Conservation (phyloP, 192 early-diverging fungal genomes). For the Podila epicladia region DNA sequence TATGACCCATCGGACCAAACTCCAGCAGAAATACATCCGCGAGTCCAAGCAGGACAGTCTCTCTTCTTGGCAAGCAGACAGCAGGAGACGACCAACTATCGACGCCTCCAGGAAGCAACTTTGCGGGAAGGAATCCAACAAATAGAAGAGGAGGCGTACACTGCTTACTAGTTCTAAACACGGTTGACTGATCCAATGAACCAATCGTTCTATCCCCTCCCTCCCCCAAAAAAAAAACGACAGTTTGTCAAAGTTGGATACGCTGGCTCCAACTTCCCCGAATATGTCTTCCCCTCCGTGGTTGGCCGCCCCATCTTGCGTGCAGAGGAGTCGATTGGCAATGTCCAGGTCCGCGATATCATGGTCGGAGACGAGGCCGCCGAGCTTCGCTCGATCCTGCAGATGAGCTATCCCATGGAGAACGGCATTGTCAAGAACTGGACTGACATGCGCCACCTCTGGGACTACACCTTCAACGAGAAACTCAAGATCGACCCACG, state of each 20-base stretch:
- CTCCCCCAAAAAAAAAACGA: neutral
- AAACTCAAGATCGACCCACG: constrained; percentile 89
- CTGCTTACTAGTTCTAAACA: neutral
- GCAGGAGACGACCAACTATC: no score
- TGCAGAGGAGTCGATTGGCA: constrained; percentile 87
- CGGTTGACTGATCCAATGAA: neutral
- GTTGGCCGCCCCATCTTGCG: constrained; percentile 98
- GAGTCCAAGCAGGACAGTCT: no score
- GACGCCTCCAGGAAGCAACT: no score
- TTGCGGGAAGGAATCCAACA: neutral
- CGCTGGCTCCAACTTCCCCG: constrained; percentile 95
- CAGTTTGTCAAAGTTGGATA: constrained; percentile 98
- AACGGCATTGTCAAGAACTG: constrained; percentile 98
- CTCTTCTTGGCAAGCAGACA: no score
- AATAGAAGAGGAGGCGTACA: neutral
- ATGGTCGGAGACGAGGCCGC: constrained; percentile 99
- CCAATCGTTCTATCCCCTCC: neutral
- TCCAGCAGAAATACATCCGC: no score
- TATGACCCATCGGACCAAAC: no score
- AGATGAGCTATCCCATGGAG: constrained; percentile 99
- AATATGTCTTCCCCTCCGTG: constrained; percentile 94
- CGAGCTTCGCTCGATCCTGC: constrained; percentile 82
- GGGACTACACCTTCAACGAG: constrained; percentile 98
- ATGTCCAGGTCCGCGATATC: constrained; percentile 90
- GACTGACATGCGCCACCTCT: constrained; percentile 97